phyloP scores from a whole-genome alignment of 768 basidiomycete genomes.

The Piloderma croceum region DNA sequence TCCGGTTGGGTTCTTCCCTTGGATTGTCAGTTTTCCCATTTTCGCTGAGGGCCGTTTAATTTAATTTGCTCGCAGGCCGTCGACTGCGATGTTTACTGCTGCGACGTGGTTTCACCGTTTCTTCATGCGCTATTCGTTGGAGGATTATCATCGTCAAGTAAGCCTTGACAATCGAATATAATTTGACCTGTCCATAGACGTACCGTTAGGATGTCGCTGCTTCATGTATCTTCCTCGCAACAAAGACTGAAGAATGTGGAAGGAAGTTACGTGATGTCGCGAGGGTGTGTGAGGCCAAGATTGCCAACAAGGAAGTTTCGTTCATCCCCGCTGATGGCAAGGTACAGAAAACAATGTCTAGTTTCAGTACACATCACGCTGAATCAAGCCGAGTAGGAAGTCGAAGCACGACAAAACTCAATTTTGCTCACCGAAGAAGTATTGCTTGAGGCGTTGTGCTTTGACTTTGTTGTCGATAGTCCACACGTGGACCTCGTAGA shows the following conservation, averaged over 20 bases:
- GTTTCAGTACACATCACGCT: not conserved
- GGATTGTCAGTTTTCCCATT: constrained; percentile 49
- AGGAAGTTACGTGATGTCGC: constrained; percentile 84
- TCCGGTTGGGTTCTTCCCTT: constrained; percentile 73
- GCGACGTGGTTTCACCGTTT: constrained; percentile 90
- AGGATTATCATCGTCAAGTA: constrained; percentile 78
- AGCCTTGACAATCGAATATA: constrained; percentile 13
- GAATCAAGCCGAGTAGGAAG: constrained; percentile 45
- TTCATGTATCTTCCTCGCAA: constrained; percentile 80
- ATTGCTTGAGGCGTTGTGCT: constrained; percentile 77
- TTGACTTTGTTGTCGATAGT: constrained; percentile 75
- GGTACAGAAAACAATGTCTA: constrained; percentile 33
- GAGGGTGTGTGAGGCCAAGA: constrained; percentile 65
- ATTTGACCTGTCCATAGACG: constrained; percentile 1
- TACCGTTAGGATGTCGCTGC: constrained; percentile 69
- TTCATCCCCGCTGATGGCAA: constrained; percentile 60
- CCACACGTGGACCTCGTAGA: constrained; percentile 75
- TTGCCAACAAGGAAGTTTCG: constrained; percentile 47
- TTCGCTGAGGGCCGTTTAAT: constrained; percentile 10
- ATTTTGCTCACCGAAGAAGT: constrained; percentile 76
- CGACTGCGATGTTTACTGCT: constrained; percentile 79
- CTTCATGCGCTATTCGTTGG: constrained; percentile 82
- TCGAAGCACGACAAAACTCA: constrained; percentile 61
- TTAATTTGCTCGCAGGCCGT: constrained; percentile 45
- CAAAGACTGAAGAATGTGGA: constrained; percentile 89